Conservation (phyloP, 495 filamentous ascomycete genomes). For the Trichoderma virens region DNA sequence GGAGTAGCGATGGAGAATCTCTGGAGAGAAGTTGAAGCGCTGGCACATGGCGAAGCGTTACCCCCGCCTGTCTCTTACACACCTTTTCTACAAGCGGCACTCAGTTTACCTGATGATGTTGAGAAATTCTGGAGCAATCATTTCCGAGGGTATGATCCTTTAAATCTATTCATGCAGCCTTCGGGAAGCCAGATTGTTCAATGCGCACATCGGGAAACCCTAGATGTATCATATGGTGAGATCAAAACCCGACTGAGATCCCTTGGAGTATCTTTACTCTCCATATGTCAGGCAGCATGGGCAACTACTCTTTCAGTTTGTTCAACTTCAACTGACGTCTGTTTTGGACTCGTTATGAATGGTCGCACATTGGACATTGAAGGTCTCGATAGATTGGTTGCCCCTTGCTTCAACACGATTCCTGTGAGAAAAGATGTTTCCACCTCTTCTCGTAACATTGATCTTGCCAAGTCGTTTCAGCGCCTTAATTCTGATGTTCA, state of each 20-base stretch:
- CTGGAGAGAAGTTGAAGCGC: slow-evolving; percentile 54
- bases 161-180: slow-evolving; percentile 27
- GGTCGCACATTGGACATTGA: slow-evolving; percentile 60
- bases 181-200: neutral
- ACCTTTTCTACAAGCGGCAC: slow-evolving; percentile 25
- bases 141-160: slow-evolving; percentile 42
- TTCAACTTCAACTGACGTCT: slow-evolving; percentile 53
- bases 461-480: slow-evolving; percentile 48
- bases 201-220: neutral
- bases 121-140: slow-evolving; percentile 57
- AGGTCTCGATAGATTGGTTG: slow-evolving; percentile 61
- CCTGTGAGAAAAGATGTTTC: slow-evolving; percentile 59
- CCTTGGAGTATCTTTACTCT: slow-evolving; percentile 52
- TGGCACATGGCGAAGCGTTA: slow-evolving; percentile 37
- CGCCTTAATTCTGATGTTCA: slow-evolving; percentile 48
- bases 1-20: slow-evolving; percentile 59
- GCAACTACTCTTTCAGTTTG: slow-evolving; percentile 47
- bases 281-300: slow-evolving; percentile 64
- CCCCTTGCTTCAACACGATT: slow-evolving; percentile 84
- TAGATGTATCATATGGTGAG: slow-evolving; percentile 27
- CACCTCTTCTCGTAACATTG: slow-evolving; percentile 33
- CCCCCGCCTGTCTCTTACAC: slow-evolving; percentile 38
- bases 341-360: slow-evolving; percentile 73
- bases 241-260: slow-evolving; percentile 41
- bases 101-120: slow-evolving; percentile 22